Evolutionary conservation across 495 filamentous ascomycete species (phyloP).

Genomic region (Podospora sp.): DNA sequence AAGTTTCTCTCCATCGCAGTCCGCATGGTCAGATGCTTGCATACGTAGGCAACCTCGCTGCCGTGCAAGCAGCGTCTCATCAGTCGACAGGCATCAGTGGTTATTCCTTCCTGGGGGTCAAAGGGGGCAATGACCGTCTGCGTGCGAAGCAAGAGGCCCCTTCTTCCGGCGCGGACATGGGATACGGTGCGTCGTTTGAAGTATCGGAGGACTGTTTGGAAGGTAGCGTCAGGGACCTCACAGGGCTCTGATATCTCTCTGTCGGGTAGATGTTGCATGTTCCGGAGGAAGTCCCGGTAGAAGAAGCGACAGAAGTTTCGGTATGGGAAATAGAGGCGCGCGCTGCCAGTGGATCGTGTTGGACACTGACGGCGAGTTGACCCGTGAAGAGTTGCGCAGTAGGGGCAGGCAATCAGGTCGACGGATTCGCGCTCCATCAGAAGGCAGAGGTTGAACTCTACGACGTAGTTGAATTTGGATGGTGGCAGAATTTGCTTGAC

Average conservation of each 20-base stretch:
- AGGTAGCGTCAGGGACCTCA: no score
- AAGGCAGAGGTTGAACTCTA: not conserved
- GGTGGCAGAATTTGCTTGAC: not conserved
- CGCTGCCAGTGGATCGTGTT: not conserved
- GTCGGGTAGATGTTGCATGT: no score
- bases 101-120: not conserved
- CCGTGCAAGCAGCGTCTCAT: not conserved
- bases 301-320: not conserved
- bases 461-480: no score
- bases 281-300: no score
- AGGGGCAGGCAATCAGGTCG: not conserved
- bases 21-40: not conserved
- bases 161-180: not conserved
- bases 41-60: not conserved
- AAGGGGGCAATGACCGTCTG: not conserved
- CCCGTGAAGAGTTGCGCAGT: not conserved
- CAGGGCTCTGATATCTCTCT: not conserved
- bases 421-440: not conserved
- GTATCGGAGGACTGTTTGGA: not conserved
- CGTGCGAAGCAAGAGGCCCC: not conserved
- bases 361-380: not conserved
- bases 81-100: not conserved
- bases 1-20: not conserved
- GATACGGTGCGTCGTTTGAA: not conserved
- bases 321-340: not conserved